These are phyloP conservation scores for Byssoonygena ceratinophila DNA, from an alignment of 2,329 filamentous ascomycete species.

Conservation along the genomic window DNA sequence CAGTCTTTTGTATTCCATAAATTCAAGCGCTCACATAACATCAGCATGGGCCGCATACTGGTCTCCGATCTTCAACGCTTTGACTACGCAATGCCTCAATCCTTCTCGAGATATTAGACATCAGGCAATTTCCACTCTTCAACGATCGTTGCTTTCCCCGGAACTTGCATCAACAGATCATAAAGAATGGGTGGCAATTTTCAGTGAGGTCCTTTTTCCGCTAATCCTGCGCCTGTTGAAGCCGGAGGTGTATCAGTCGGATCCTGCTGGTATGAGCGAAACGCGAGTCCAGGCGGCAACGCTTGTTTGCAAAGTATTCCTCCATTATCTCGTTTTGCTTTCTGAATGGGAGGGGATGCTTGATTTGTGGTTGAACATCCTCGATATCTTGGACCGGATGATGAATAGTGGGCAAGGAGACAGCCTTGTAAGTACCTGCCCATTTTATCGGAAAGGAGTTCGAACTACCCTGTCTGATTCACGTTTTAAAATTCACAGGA, in stretches of 20 bases:
- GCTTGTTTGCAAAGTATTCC: conserved; percentile 84
- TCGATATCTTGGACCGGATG: conserved; percentile 88
- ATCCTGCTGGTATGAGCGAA: conserved; percentile 88
- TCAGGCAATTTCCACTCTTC: conserved; percentile 73
- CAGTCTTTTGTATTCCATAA: background rate
- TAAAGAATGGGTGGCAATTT: conserved; percentile 89
- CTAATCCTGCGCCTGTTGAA: conserved; percentile 78
- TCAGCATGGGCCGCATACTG: conserved; percentile 96
- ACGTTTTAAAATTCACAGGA: conserved; percentile 45
- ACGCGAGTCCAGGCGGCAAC: conserved; percentile 86
- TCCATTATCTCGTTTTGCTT: conserved; percentile 80
- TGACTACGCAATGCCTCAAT: conserved; percentile 86
- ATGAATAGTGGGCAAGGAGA: conserved; percentile 94
- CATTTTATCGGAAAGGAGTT: background rate
- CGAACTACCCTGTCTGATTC: background rate
- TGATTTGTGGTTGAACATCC: conserved; percentile 81
- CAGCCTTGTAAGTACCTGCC: conserved; percentile 55
- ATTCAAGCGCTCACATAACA: conserved; percentile 18
- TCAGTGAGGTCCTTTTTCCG: conserved; percentile 85
- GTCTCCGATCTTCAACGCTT: conserved; percentile 82
- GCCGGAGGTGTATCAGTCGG: conserved; percentile 85
- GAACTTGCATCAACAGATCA: conserved; percentile 75
- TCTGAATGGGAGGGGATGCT: conserved; percentile 81
- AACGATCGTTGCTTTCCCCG: conserved; percentile 73
- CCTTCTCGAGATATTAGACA: conserved; percentile 87